These are phyloP conservation scores for Brassica carinata DNA, from an alignment of 345 rosid genomes.

Conservation along the genomic window DNA sequence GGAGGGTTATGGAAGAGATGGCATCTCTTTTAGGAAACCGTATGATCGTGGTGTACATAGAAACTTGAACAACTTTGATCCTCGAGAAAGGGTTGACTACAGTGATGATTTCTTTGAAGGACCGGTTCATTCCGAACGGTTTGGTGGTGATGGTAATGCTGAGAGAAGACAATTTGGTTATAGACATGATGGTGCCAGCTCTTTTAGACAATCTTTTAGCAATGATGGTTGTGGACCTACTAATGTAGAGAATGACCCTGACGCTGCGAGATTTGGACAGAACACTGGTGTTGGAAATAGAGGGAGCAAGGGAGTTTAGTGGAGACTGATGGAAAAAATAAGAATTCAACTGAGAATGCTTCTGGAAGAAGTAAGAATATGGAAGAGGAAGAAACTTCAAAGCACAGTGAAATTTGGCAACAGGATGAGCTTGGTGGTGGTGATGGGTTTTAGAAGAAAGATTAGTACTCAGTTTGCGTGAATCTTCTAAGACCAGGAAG, in stretches of 20 bases:
- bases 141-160: slow-evolving; percentile 57
- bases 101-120: slow-evolving; percentile 60
- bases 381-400: slow-evolving; percentile 64
- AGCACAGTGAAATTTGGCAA: slow-evolving; percentile 55
- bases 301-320: no score
- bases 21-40: slow-evolving; percentile 58
- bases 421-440: slow-evolving; percentile 55
- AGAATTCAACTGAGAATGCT: slow-evolving; percentile 57
- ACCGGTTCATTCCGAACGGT: slow-evolving; percentile 59
- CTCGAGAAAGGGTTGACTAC: slow-evolving; percentile 60
- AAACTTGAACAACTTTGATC: no score
- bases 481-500: slow-evolving; percentile 18
- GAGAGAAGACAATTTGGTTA: slow-evolving; percentile 72
- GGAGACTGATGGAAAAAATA: slow-evolving; percentile 59
- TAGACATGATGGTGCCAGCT: no score
- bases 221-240: slow-evolving; percentile 49
- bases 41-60: slow-evolving; percentile 59
- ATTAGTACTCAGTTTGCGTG: slow-evolving; percentile 44
- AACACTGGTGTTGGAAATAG: no score
- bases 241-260: slow-evolving; percentile 55
- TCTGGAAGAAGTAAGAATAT: slow-evolving; percentile 55
- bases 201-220: no score
- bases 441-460: slow-evolving; percentile 61
- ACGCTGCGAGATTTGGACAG: slow-evolving; percentile 53
- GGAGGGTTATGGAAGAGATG: slow-evolving; percentile 66